Conservation (phyloP, 305 asterid genomes). For the Lippia alba region DNA sequence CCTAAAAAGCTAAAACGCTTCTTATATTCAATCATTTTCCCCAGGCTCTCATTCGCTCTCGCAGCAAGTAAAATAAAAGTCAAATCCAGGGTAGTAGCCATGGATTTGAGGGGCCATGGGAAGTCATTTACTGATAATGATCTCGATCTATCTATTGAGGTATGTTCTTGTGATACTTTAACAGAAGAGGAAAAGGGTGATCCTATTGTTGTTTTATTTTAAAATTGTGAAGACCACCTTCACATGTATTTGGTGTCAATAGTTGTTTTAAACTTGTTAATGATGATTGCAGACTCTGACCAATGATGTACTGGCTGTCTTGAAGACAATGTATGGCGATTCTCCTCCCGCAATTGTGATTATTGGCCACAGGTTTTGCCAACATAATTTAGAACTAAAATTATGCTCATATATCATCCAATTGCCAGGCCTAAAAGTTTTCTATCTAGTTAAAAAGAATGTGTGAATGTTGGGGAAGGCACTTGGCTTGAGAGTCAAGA, state of each 20-base stretch:
- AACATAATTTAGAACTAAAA: conserved; percentile 25
- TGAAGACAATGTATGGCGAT: conserved; percentile 86
- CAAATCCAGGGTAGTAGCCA: conserved; percentile 75
- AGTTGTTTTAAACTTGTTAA: conserved; percentile 30
- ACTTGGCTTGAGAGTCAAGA: conserved; percentile 1
- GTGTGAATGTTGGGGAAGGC: conserved; percentile 6
- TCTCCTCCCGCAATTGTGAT: conserved; percentile 94
- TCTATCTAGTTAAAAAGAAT: conserved; percentile 8
- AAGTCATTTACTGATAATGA: conserved; percentile 84
- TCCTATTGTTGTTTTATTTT: conserved; percentile 6
- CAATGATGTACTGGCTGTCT: conserved; percentile 79
- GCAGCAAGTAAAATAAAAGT: conserved; percentile 82
- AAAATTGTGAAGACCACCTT: conserved; percentile 13
- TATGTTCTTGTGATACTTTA: conserved; percentile 34
- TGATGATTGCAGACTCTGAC: conserved; percentile 68
- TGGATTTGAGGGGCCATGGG: conserved; percentile 98
- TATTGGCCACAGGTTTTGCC: conserved; percentile 88
- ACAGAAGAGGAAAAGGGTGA: conserved; percentile 20
- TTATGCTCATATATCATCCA: conserved; percentile 19
- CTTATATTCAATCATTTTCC: conserved; percentile 24
- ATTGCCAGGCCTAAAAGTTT: conserved; percentile 4
- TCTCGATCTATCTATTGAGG: conserved; percentile 86
- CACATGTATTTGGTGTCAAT: conserved; percentile 27
- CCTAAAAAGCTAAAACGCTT: conserved; percentile 12
- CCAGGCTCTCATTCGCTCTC: conserved; percentile 89